Percentiles rank a stretch among this genome's conserved stretches.
Evolutionary conservation across 305 asterid species (phyloP).

Genomic region (Fraxinus albicans): DNA sequence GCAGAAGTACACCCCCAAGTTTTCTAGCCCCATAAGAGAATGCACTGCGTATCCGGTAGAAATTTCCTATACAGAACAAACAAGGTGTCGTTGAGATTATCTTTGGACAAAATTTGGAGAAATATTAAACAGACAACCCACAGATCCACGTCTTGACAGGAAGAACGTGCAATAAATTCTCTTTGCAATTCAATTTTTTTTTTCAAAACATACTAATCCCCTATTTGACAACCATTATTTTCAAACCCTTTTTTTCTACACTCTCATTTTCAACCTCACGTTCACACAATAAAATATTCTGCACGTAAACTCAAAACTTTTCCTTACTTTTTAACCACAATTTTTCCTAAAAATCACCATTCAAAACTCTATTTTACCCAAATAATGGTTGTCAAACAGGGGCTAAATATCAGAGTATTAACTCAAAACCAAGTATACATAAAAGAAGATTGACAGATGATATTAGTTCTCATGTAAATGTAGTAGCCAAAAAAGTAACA

Average conservation of each 20-base stretch:
- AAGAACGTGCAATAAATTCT: background rate
- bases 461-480: background rate
- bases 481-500: background rate
- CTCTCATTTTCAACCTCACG: background rate
- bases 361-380: background rate
- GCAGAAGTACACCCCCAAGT: slow-evolving; percentile 58
- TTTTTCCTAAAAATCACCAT: background rate
- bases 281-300: background rate
- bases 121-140: background rate
- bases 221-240: background rate
- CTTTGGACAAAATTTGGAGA: background rate
- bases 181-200: background rate
- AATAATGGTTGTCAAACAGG: background rate
- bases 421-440: background rate
- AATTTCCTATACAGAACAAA: slow-evolving; percentile 53
- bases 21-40: slow-evolving; percentile 77
- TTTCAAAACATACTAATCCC: background rate
- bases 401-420: background rate
- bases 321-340: background rate
- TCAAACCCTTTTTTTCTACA: background rate
- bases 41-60: slow-evolving; percentile 82
- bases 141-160: background rate
- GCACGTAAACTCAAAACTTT: background rate
- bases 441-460: background rate
- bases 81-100: background rate